Evolutionary conservation across 2,329 filamentous ascomycete genomes (phyloP), one percentile per base, ranked within the genome.

Genomic region (Thelonectria discophora): DNA sequence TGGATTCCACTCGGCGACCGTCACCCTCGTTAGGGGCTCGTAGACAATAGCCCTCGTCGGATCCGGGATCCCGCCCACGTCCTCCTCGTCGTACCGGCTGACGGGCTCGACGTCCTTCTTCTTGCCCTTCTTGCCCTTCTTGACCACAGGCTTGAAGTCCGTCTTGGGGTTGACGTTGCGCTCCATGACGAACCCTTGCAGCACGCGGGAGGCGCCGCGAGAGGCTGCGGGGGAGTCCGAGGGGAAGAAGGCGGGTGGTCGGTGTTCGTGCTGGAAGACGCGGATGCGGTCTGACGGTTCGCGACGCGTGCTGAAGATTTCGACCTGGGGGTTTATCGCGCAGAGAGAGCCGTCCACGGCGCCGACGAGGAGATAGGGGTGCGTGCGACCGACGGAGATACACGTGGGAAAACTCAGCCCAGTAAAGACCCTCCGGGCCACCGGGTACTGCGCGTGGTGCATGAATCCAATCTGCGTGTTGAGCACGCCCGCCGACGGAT

Each of bases 1-100:
- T 2, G 88, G 87, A 70, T 91, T 91, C 89, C 89, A 92, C 42
- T 83, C 82, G 21, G 90, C 77, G 2, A 82, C 79, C 5, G 87
- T 87, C 65, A 91, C 78, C 48, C 88, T 83, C 10, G 86, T 89
- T 64, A 83, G 78, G 49, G 89, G 84, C 58, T 91, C 89, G 68
- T 88, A 84, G 11, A 90, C 80, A 5, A 84, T 77, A 5, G 80
- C 79, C 39, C 82, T 77, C 5, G 78, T 78, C 1, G 80, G 75
- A 51, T 77, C 78, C 62, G 73, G 70, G 27, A 74, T 63, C 46
- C 70, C 71, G 11, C 65, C 70, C 5, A 68, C 72, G 30, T 75
- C 75, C 10, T 75, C 77, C 11, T 76, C 75, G 4, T 78, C 76
- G 3, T 75, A 74, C 1, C 68, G 67, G 2, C 73, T 72, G 21